Evolutionary conservation across 257 asterid species (phyloP), one percentile per base, ranked within the genome.

Genomic region (Handroanthus guayacan): DNA sequence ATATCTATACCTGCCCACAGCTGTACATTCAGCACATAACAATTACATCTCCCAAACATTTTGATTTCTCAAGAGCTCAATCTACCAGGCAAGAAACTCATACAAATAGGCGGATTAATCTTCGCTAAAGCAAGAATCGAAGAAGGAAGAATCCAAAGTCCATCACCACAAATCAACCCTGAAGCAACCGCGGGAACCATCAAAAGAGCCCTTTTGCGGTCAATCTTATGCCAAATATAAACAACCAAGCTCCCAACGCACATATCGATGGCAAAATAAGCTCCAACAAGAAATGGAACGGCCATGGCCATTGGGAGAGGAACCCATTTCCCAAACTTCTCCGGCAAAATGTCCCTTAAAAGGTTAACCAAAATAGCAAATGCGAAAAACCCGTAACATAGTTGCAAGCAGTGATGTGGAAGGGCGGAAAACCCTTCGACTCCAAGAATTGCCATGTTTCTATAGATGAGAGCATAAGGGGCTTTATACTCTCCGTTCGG

Each of bases 241-340:
- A 86, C 88, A 5, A 77, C 78, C 85, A 87, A 75, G 31, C 86
- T 85, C 58, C 91, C 91, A 11, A 85, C 57, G 47, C 90, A 86
- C 87, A 86, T 86, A 25, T 86, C 90, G 1, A 86, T 78, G 0
- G 90, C 88, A n/a, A 86, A 82, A 69, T 82, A 82, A 13, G 83
- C 86, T 5, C 90, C 90, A 56, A 86, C 84, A 0, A 82, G 81
- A 34, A 82, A 80, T 0, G 90, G 90, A 5, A 86, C 85, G 0
- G 90, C 90, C 87, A 84, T 86, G 0, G 87, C 88, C 87, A 84
- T 84, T 4, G 88, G 90, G 1, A 84, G 81, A 11, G 88, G 90
- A 6, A 84, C 65, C 87, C 85, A 82, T 52, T 68, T 80, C 37
- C 78, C 85, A 5, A 77, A 13, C 81, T 57, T 86, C 76, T 37